Conservation (phyloP, 1,284 basidiomycete genomes). For the Pseudozyma flocculosa region DNA sequence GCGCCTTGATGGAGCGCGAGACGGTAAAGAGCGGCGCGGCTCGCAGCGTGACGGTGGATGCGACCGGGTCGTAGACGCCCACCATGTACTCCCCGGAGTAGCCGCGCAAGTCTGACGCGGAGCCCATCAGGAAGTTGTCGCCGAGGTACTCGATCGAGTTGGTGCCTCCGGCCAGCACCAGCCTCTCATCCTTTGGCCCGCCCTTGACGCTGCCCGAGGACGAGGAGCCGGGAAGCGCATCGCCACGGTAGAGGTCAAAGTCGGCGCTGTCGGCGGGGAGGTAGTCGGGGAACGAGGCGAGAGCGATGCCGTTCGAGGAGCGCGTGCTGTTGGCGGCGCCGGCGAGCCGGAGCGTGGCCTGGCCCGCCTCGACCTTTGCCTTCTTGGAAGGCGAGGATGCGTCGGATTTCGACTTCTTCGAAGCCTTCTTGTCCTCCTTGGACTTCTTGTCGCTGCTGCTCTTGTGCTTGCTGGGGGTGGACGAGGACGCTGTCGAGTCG, state of each 20-base stretch:
- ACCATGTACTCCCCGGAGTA: slow-evolving; percentile 55
- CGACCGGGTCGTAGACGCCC: slow-evolving; percentile 49
- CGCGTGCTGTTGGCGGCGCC: slow-evolving; percentile 2
- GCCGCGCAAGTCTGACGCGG: slow-evolving; percentile 37
- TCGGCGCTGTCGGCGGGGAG: slow-evolving; percentile 27
- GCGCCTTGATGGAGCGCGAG: slow-evolving; percentile 44
- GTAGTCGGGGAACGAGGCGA: slow-evolving; percentile 37
- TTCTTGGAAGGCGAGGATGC: slow-evolving; percentile 20
- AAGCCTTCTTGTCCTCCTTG: slow-evolving; percentile 23
- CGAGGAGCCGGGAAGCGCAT: slow-evolving; percentile 26
- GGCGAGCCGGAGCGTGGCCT: slow-evolving; percentile 18
- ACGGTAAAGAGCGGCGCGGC: slow-evolving; percentile 51
- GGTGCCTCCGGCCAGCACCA: slow-evolving; percentile 47
- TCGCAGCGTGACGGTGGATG: slow-evolving; percentile 45
- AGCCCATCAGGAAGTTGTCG: slow-evolving; percentile 44
- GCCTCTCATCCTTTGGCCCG: slow-evolving; percentile 21
- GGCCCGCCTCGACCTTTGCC: slow-evolving; percentile 14
- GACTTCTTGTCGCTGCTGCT: not conserved
- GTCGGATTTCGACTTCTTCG: slow-evolving; percentile 14
- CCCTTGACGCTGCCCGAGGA: slow-evolving; percentile 2
- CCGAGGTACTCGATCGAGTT: slow-evolving; percentile 44
- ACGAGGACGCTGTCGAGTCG: too few relatives aligned
- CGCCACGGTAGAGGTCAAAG: slow-evolving; percentile 34
- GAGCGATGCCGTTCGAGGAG: slow-evolving; percentile 20
- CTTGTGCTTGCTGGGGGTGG: too few relatives aligned